Evolutionary conservation across 306 rosid genomes (phyloP).

Genomic region (Cucurbita moschata): DNA sequence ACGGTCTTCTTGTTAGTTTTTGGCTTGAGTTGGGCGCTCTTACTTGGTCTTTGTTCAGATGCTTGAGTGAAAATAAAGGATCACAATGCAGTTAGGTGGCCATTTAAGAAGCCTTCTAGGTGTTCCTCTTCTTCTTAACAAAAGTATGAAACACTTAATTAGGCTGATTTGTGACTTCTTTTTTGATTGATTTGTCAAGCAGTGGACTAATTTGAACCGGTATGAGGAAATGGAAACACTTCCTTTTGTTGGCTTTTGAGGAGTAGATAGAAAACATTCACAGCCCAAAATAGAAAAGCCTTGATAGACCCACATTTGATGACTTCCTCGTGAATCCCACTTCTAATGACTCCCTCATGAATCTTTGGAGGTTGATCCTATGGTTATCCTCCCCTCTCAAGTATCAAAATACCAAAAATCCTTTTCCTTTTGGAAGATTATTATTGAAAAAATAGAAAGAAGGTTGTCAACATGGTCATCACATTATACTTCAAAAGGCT

Average conservation of each 20-base stretch:
- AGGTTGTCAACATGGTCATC: too few relatives aligned
- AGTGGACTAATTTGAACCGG: not conserved
- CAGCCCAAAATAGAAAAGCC: not conserved
- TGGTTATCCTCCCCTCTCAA: not conserved
- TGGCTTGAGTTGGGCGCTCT: not conserved
- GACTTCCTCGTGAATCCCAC: not conserved
- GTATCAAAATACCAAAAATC: too few relatives aligned
- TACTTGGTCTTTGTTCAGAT: not conserved
- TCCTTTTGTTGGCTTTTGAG: not conserved
- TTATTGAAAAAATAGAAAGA: too few relatives aligned
- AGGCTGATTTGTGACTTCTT: not conserved
- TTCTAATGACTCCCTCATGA: not conserved
- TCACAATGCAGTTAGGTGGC: not conserved
- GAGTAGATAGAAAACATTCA: not conserved
- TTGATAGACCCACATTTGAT: not conserved
- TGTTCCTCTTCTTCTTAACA: not conserved
- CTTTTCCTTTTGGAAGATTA: too few relatives aligned
- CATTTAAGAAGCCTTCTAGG: not conserved
- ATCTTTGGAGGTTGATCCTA: not conserved
- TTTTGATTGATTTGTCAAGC: not conserved
- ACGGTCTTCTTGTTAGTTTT: not conserved
- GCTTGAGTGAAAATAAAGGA: not conserved
- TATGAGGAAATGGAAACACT: not conserved
- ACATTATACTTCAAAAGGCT: too few relatives aligned
- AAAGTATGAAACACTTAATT: not conserved